phyloP scores from a whole-genome alignment of 1,284 basidiomycete genomes.

The Apiotrichum gamsii region DNA sequence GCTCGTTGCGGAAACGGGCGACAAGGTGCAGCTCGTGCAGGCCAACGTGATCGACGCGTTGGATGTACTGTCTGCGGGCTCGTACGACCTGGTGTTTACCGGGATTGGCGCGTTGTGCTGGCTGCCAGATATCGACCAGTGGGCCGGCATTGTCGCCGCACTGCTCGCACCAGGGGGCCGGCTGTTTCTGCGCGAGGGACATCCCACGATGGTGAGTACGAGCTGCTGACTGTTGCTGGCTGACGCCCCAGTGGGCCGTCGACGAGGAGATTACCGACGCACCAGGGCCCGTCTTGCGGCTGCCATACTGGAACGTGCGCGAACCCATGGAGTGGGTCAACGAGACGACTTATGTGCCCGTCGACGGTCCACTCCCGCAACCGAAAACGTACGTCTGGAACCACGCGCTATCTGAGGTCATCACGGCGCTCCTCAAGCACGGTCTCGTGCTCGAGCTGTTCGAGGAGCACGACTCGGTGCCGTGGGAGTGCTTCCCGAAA shows the following conservation, averaged over 20 bases:
- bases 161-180: conserved; percentile 2
- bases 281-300: conserved; percentile 1
- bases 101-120: conserved; percentile 8
- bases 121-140: conserved; percentile 2
- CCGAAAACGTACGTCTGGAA: conserved; percentile 6
- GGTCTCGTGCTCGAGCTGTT: conserved; percentile 2
- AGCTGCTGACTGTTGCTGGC: no score
- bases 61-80: not conserved
- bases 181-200: conserved; percentile 5
- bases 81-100: conserved; percentile 6
- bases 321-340: not conserved
- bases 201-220: no score
- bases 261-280: not conserved
- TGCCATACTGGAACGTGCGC: conserved; percentile 1
- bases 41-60: conserved; percentile 3
- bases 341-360: not conserved
- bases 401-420: conserved; percentile 3
- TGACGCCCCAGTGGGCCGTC: not conserved
- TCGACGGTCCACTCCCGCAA: not conserved
- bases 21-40: not conserved
- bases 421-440: not conserved
- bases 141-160: not conserved
- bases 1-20: not conserved
- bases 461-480: conserved; percentile 4
- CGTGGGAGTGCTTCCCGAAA: conserved; percentile 3